These are phyloP conservation scores for Mycosphaerelloides madeirae DNA, from an alignment of 2,329 filamentous ascomycete species.

Conservation along the genomic window DNA sequence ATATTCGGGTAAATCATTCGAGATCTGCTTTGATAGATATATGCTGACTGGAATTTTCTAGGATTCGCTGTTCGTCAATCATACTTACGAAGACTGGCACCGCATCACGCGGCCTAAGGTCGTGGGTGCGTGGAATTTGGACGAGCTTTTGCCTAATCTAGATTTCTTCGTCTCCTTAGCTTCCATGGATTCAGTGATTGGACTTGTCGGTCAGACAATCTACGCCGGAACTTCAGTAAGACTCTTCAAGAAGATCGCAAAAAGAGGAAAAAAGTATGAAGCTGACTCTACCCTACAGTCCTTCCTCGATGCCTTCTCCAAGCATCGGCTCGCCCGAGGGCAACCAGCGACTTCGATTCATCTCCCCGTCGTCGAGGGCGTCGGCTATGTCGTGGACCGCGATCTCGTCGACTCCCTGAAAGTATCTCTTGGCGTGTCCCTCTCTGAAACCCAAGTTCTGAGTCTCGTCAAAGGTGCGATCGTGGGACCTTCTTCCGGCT, in stretches of 20 bases:
- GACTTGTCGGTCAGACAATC: conserved; percentile 54
- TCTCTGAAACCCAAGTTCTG: neutral
- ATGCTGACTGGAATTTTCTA: neutral
- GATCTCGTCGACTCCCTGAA: neutral
- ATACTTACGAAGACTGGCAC: conserved; percentile 8
- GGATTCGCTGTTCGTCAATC: conserved; percentile 5
- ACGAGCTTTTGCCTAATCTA: conserved; percentile 7
- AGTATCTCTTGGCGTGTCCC: neutral
- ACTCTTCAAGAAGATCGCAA: too few relatives aligned
- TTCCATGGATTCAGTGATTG: conserved; percentile 52
- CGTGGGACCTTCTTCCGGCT: neutral
- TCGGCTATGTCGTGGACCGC: conserved; percentile 33
- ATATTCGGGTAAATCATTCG: neutral
- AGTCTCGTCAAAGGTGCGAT: conserved; percentile 5
- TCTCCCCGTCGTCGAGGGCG: conserved; percentile 46
- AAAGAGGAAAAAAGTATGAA: neutral
- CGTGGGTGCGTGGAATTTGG: conserved; percentile 28
- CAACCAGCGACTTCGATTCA: conserved; percentile 47
- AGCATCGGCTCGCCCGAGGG: conserved; percentile 37
- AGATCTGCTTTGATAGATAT: too few relatives aligned
- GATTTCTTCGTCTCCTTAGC: conserved; percentile 35
- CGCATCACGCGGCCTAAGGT: conserved; percentile 24
- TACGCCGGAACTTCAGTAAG: conserved; percentile 42
- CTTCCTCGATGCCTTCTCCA: conserved; percentile 17
- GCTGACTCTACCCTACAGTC: conserved; percentile 10